Evolutionary conservation across 176 grass and related monocot genomes (phyloP).

Genomic region (Chrysopogon serrulatus): DNA sequence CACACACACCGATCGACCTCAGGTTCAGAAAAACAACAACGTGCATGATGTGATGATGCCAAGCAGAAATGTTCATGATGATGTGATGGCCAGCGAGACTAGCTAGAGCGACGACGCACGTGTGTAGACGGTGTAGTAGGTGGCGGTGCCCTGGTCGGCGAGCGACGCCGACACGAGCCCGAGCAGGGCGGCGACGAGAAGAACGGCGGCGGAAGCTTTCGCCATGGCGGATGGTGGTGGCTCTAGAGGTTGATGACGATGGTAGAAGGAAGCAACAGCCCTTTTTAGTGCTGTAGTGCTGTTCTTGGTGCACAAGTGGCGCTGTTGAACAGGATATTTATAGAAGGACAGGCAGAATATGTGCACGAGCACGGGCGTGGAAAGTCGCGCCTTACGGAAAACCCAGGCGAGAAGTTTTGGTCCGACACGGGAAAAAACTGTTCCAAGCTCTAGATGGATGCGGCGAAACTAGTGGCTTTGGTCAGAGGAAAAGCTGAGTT

Average conservation of each 20-base stretch:
- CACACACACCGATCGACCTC: no score
- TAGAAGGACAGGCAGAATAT: neutral
- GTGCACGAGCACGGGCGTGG: neutral
- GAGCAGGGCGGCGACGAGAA: conserved; percentile 9
- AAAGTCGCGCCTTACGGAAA: conserved; percentile 5
- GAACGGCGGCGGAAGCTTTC: neutral
- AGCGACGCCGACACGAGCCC: conserved; percentile 11
- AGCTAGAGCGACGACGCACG: neutral
- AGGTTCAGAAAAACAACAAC: neutral
- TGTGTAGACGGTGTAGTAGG: conserved; percentile 9
- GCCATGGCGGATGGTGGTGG: conserved; percentile 6
- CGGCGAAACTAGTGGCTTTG: no score
- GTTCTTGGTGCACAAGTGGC: neutral
- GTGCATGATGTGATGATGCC: neutral
- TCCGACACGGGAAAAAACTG: neutral
- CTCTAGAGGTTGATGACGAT: no score
- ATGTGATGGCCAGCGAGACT: accelerated
- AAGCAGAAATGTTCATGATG: neutral
- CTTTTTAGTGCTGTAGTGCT: neutral
- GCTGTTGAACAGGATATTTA: neutral
- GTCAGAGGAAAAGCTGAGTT: neutral
- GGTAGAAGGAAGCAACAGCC: no score
- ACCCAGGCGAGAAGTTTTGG: neutral
- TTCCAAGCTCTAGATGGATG: neutral
- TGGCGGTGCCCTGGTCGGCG: conserved; percentile 16